A percentile compares a stretch with the other conserved stretches of the same genome.
phyloP scores from a whole-genome alignment of 192 early-diverging fungal species.

The Gaertneriomyces semiglobifer region DNA sequence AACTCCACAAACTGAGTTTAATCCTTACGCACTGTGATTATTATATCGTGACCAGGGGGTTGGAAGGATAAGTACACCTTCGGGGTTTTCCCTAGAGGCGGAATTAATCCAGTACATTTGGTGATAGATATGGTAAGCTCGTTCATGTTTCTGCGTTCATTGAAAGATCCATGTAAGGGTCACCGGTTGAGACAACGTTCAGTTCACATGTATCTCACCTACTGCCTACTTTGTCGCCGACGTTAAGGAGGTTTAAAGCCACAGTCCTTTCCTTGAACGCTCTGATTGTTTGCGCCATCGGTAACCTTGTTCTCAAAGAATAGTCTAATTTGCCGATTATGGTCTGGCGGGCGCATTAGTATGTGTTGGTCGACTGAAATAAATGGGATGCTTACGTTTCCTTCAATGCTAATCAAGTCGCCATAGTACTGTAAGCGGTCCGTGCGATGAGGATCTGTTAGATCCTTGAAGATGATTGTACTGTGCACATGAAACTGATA shows the following conservation, averaged over 20 bases:
- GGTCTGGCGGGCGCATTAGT: constrained; percentile 19
- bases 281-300: constrained; percentile 51
- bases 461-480: constrained; percentile 44
- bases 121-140: constrained; percentile 37
- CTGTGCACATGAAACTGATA: constrained; percentile 3
- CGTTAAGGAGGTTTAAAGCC: constrained; percentile 44
- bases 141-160: constrained; percentile 34
- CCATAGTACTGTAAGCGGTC: constrained; percentile 48
- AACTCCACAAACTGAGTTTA: neutral
- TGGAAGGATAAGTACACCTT: constrained; percentile 40
- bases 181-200: too few relatives aligned
- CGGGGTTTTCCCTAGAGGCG: constrained; percentile 23
- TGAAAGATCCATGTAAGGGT: constrained; percentile 8
- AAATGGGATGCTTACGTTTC: constrained; percentile 26
- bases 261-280: constrained; percentile 51
- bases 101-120: constrained; percentile 26
- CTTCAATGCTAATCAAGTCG: constrained; percentile 45
- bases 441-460: constrained; percentile 41
- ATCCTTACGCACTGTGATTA: constrained; percentile 24
- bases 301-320: constrained; percentile 39
- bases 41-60: constrained; percentile 31
- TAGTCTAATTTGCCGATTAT: constrained; percentile 56
- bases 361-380: neutral
- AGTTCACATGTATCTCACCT: neutral
- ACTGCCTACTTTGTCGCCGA: constrained; percentile 18